Percentiles rank a stretch among this genome's conserved stretches.
These are phyloP conservation scores for Vanrija sp. DNA, from an alignment of 1,284 basidiomycete species.

Conservation along the genomic window DNA sequence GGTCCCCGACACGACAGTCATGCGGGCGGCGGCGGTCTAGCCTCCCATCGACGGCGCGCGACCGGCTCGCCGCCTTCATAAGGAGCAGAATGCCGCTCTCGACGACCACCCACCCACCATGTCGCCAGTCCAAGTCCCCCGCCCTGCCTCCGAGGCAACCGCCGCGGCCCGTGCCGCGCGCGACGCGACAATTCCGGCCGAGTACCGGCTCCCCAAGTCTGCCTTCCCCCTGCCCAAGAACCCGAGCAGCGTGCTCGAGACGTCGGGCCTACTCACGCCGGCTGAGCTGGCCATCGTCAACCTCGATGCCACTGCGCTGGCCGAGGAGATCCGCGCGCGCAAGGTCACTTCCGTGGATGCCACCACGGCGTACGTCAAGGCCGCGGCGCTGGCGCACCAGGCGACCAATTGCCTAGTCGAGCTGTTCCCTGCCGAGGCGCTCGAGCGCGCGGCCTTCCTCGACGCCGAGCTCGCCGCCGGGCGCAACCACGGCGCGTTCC, in stretches of 20 bases:
- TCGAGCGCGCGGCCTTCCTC: slow-evolving; percentile 52
- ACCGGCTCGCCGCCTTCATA: too few species aligned
- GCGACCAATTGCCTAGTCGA: slow-evolving; percentile 66
- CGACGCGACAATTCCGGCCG: slow-evolving; percentile 10
- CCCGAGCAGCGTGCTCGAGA: neutral
- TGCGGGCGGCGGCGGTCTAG: too few species aligned
- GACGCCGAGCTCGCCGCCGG: slow-evolving; percentile 57
- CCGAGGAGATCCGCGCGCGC: slow-evolving; percentile 29
- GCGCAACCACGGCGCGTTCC: slow-evolving; percentile 57
- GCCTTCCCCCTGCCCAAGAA: slow-evolving; percentile 1
- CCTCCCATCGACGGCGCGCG: too few species aligned
- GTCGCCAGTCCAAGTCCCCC: neutral
- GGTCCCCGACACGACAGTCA: too few species aligned
- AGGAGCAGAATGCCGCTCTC: too few species aligned
- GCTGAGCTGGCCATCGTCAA: slow-evolving; percentile 29
- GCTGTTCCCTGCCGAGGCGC: slow-evolving; percentile 61
- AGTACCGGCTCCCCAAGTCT: slow-evolving; percentile 9
- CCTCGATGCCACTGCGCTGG: slow-evolving; percentile 41
- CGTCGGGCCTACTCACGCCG: slow-evolving; percentile 13
- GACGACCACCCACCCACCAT: neutral
- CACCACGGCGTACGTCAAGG: slow-evolving; percentile 28
- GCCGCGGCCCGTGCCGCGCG: slow-evolving; percentile 6
- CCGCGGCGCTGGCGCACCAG: slow-evolving; percentile 25
- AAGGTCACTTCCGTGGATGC: slow-evolving; percentile 29
- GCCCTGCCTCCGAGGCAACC: neutral